Evolutionary conservation across 257 asterid genomes (phyloP), one percentile per base, ranked within the genome.

Genomic region (Nicotiana undulata): DNA sequence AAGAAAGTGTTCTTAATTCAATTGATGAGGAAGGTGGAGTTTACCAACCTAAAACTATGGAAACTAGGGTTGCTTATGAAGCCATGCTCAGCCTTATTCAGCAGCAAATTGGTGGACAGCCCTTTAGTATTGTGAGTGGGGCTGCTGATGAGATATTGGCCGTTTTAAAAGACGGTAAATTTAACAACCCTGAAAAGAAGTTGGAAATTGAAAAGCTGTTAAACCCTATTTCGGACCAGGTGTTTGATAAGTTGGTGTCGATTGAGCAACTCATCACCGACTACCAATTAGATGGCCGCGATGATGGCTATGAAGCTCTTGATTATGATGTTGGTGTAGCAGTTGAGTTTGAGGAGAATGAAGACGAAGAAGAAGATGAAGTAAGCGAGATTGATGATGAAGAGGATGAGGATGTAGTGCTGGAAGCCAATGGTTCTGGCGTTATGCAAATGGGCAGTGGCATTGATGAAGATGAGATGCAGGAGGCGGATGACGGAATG

Each of bases 341-440:
- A 64, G 90, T 87, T 74, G 90, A 87, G 83, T 87, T 87, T 79
- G 90, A 87, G 84, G 88, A 85, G 85, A 87, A 87, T 15, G 90
- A 87, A 76, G 44, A 37, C 2, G 90, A 87, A 61, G 90, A 87
- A 59, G 90, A 87, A 4, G 86, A 86, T 9, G 88, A 87, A 13
- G 90, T 81, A 4, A 85, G 87, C 67, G 88, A 87, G 90, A 87
- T 85, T 13, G 90, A 87, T 15, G 90, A 87, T 5, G 86, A 81
- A 51, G 90, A 87, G 51, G 88, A 87, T 4, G 90, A 87, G 6
- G 88, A 87, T 79, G 90, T 81, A 52, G 79, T 17, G n/a, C 17
- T 74, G 9, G 82, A 87, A 24, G 80, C 78, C 5, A 65, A 66
- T 76, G 88, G 79, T 61, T 66, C 88, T 46, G 83, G 86, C n/a